Base-by-base conservation (phyloP, 1,139 yeast species). In the Lodderomyces metapsilosis region DNA sequence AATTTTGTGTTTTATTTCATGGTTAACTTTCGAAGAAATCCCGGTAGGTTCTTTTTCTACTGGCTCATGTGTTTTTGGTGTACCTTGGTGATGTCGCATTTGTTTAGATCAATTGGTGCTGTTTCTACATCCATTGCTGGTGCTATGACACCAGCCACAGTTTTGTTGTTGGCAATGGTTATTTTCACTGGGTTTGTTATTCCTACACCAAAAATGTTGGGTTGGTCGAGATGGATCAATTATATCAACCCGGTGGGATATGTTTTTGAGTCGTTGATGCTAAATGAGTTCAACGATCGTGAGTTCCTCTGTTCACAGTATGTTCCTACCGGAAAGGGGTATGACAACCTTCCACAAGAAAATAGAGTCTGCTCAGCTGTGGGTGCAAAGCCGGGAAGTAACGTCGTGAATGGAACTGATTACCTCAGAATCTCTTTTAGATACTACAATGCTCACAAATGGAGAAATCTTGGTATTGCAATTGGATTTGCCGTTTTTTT, bases 391-490 rank as follows among this genome's bases (percentile, higher is more conserved):
- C 67, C 87, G 4, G 96, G 96, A 41, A 52, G 63, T 18, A 48
- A 50, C 15, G 51, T 50, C 35, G 85, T 88, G 34, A 50, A 58
- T 25, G 96, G 96, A 56, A 72, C 80, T 38, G 66, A 54, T 22
- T 88, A 81, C 57, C 50, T 88, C 39, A 53, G 51, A 5, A 48
- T 53, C 11, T 60, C 81, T 5, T 82, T 64, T 57, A 48, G 57
- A n/a, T 88, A 85, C 61, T 55, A 59, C 36, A 72, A 76, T 49
- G 46, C 67, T 7, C 91, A 88, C 60, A 78, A 79, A 58, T 89
- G 96, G 96, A 81, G 96, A 67, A 84, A 88, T 56, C 78, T 80
- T 49, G 96, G 95, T 58, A 83, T 88, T 50, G 64, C 76, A 32
- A 44, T 82, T 48, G 88, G 71, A 0, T 85, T 75, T 55, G 63